Evolutionary conservation across 2,329 filamentous ascomycete genomes (phyloP).

Genomic region (Acrocalymma vagum): DNA sequence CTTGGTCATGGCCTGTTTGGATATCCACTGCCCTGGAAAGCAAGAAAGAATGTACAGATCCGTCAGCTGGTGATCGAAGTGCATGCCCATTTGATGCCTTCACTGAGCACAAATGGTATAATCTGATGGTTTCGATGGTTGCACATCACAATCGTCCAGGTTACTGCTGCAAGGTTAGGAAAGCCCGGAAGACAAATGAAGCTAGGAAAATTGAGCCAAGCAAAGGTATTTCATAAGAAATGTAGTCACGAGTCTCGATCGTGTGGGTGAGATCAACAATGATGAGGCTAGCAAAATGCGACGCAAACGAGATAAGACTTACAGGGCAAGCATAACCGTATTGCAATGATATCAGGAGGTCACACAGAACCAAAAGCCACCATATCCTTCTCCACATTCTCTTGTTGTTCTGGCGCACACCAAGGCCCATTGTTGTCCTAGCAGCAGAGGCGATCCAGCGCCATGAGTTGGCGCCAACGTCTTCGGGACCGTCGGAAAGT

Average conservation of each 20-base stretch:
- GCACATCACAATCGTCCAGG: slow-evolving; percentile 3
- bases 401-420: slow-evolving; percentile 1
- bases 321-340: not conserved
- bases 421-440: slow-evolving; percentile 2
- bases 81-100: not conserved
- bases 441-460: slow-evolving; percentile 1
- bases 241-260: too few species aligned
- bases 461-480: slow-evolving; percentile 2
- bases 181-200: too few species aligned
- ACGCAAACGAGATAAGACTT: too few species aligned
- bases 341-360: slow-evolving; percentile 1
- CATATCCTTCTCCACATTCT: slow-evolving; percentile 4
- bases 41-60: not conserved
- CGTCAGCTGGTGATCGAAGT: not conserved
- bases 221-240: not conserved
- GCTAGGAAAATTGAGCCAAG: too few species aligned
- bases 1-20: too few species aligned
- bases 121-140: not conserved
- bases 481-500: slow-evolving; percentile 2
- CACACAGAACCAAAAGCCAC: slow-evolving; percentile 3
- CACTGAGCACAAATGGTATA: not conserved
- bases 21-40: not conserved
- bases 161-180: too few species aligned
- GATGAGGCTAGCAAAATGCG: too few species aligned
- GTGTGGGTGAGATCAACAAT: too few species aligned